Conservation (phyloP, 2,329 filamentous ascomycete species). For the Arthroderma sp. region DNA sequence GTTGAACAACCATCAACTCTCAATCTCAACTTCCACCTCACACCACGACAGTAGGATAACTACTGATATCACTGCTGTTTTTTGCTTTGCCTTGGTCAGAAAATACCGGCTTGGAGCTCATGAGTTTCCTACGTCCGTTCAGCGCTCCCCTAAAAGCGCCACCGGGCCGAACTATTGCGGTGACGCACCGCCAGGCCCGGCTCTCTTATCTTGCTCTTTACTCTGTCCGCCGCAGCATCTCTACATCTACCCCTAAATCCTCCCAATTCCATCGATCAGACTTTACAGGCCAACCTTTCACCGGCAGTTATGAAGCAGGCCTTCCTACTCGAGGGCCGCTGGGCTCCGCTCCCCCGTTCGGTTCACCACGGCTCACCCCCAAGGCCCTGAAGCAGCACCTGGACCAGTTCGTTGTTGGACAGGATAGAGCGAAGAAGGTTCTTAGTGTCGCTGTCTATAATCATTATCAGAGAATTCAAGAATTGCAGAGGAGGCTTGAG, state of each 20-base stretch:
- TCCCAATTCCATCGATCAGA: conserved; percentile 47
- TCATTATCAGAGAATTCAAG: conserved; percentile 80
- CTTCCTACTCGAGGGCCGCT: conserved; percentile 51
- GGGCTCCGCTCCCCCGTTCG: conserved; percentile 44
- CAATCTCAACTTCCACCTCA: too few species aligned
- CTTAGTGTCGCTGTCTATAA: conserved; percentile 91
- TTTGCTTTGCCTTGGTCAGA: too few species aligned
- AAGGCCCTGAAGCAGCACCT: conserved; percentile 70
- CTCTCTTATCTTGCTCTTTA: conserved; percentile 27
- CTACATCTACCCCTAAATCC: conserved; percentile 25
- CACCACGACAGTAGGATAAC: too few species aligned
- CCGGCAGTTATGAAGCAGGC: conserved; percentile 49
- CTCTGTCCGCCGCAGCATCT: conserved; percentile 19
- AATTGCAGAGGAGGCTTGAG: conserved; percentile 59
- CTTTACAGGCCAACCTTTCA: conserved; percentile 50
- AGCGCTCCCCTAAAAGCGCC: conserved; percentile 3
- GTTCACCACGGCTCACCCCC: conserved; percentile 46
- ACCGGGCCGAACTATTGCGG: conserved; percentile 5
- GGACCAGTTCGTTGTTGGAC: conserved; percentile 91
- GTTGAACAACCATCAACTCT: too few species aligned
- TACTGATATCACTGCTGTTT: too few species aligned
- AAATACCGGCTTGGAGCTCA: neutral
- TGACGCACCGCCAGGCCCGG: conserved; percentile 23
- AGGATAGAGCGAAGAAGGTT: conserved; percentile 83
- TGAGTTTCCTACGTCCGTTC: conserved; percentile 7